A percentile compares a stretch with the other conserved stretches of the same genome.
Conservation (phyloP, 768 basidiomycete genomes). For the Symmetrospora coprosmae region DNA sequence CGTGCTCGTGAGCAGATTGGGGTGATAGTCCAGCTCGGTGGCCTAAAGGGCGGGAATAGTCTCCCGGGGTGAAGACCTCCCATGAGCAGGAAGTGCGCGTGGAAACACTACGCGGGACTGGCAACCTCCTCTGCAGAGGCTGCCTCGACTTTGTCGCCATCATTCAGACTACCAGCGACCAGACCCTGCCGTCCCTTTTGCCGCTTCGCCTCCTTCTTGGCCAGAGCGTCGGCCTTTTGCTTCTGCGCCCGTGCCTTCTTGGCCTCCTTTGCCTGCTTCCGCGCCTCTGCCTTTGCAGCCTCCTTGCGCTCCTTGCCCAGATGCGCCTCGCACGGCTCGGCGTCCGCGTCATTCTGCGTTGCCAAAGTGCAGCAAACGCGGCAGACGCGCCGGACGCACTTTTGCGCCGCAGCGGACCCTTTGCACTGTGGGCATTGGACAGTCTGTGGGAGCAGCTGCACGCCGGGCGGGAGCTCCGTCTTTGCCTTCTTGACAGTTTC, state of each 20-base stretch:
- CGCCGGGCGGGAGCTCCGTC: neutral
- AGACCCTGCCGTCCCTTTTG: neutral
- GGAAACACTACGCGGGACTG: too few species aligned
- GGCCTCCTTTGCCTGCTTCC: neutral
- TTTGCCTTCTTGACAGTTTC: neutral
- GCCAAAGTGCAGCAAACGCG: conserved; percentile 1
- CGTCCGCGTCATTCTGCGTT: conserved; percentile 29
- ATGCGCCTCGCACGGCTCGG: conserved; percentile 37
- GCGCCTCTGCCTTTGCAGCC: neutral
- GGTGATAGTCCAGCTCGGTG: too few species aligned
- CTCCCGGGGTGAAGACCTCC: too few species aligned
- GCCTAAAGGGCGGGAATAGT: too few species aligned
- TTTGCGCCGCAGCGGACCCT: conserved; percentile 27
- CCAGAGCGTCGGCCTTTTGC: neutral
- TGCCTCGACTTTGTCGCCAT: neutral
- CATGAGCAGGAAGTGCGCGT: too few species aligned
- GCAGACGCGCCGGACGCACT: neutral
- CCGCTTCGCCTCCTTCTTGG: neutral
- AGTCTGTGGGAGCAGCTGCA: conserved; percentile 32
- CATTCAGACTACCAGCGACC: neutral
- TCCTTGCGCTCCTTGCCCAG: conserved; percentile 34
- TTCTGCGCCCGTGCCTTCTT: neutral
- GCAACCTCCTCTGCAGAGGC: neutral
- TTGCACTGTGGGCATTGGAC: conserved; percentile 35
- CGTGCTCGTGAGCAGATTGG: too few species aligned